Conservation (phyloP, 192 early-diverging fungal species). For the Chytriomyces sp. region DNA sequence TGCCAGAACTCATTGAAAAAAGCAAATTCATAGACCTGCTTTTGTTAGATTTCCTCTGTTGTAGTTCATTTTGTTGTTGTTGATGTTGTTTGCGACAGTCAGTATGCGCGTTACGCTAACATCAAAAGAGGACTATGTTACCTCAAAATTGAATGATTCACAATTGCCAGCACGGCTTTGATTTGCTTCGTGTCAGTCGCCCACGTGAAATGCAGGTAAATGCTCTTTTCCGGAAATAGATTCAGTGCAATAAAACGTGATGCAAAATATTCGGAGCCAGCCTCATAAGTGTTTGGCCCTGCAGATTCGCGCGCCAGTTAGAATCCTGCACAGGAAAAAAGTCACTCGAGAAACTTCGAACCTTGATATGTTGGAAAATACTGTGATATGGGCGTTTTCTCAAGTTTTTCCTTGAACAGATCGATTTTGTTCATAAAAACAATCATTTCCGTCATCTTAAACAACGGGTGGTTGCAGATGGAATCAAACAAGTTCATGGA, state of each 20-base stretch:
- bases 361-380: constrained; percentile 63
- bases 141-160: constrained; percentile 38
- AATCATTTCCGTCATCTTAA: constrained; percentile 56
- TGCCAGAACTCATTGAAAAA: background rate
- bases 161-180: constrained; percentile 41
- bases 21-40: constrained; percentile 21
- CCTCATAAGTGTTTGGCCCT: constrained; percentile 53
- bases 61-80: background rate
- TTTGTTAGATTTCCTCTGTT: constrained; percentile 18
- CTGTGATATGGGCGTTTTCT: constrained; percentile 45
- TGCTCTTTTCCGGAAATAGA: constrained; percentile 46
- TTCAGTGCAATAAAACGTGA: constrained; percentile 47
- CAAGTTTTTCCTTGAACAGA: constrained; percentile 59
- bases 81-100: background rate
- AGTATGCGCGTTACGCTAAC: background rate
- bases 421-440: constrained; percentile 72
- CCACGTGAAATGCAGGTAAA: constrained; percentile 66
- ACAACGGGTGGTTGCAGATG: constrained; percentile 49
- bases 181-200: constrained; percentile 65
- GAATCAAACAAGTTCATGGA: constrained; percentile 42
- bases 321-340: background rate
- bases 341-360: constrained; percentile 1
- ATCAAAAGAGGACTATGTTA: background rate
- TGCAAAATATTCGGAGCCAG: constrained; percentile 50
- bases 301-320: background rate